These are phyloP conservation scores for Lodderomyces orthopsilosis DNA, from an alignment of 1,139 yeast genomes.

Conservation along the genomic window DNA sequence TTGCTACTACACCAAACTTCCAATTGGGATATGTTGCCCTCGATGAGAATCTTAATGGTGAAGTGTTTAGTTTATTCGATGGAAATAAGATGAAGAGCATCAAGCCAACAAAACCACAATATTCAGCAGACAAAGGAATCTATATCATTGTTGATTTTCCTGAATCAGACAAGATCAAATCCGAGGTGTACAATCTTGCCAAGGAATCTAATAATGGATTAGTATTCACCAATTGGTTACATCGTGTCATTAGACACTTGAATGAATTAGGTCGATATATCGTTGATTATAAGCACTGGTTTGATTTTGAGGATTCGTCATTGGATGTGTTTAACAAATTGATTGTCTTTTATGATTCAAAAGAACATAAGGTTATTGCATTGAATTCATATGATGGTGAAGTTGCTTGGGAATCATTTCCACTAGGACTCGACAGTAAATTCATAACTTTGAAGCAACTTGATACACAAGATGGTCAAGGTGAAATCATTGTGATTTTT, in stretches of 20 bases:
- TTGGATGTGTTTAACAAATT: constrained; percentile 33
- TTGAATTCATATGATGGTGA: constrained; percentile 30
- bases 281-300: not conserved
- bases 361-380: constrained; percentile 25
- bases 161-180: constrained; percentile 25
- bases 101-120: constrained; percentile 10
- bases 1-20: constrained; percentile 2
- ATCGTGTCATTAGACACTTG: constrained; percentile 34
- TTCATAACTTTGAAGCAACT: constrained; percentile 18
- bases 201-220: constrained; percentile 27
- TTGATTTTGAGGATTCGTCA: constrained; percentile 7
- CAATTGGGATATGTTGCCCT: constrained; percentile 12
- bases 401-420: constrained; percentile 25
- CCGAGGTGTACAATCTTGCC: constrained; percentile 30
- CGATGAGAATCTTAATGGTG: constrained; percentile 10
- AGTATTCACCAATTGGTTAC: constrained; percentile 28
- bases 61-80: constrained; percentile 14
- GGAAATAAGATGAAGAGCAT: constrained; percentile 11
- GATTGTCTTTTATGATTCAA: constrained; percentile 28
- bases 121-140: constrained; percentile 8
- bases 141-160: constrained; percentile 27
- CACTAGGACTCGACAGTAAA: constrained; percentile 11
- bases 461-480: constrained; percentile 11
- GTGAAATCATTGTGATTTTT: constrained; percentile 18
- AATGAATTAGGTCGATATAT: constrained; percentile 30